These are phyloP conservation scores for Cyclotella baltica DNA, from an alignment of 108 stramenopile species.

Conservation along the genomic window DNA sequence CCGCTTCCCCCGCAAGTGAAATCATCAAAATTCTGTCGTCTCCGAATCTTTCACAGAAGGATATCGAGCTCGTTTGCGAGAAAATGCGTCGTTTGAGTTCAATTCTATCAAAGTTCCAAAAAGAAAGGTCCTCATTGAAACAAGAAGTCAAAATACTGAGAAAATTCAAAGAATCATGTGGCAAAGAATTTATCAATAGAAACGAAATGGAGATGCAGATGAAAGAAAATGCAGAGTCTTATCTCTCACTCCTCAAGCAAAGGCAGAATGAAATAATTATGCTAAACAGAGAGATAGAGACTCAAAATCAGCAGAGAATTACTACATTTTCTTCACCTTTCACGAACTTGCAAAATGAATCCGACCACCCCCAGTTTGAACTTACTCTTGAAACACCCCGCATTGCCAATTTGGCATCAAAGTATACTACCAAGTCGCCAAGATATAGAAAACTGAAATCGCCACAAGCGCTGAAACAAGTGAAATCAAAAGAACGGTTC, in stretches of 20 bases:
- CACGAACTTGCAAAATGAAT: background rate
- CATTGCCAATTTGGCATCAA: conserved; percentile 6
- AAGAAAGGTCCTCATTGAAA: conserved; percentile 28
- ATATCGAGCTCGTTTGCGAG: conserved; percentile 5
- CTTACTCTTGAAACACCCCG: conserved; percentile 22
- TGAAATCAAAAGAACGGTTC: conserved; percentile 32
- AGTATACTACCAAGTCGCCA: background rate
- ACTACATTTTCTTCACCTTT: background rate
- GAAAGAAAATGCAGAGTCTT: conserved; percentile 13
- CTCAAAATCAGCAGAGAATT: conserved; percentile 19
- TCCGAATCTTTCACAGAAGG: conserved; percentile 6
- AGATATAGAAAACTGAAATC: background rate
- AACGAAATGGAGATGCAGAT: background rate
- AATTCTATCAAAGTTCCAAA: conserved; percentile 13
- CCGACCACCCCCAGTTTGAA: conserved; percentile 23
- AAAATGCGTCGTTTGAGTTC: conserved; percentile 23
- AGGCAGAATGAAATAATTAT: conserved; percentile 22
- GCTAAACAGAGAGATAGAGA: conserved; percentile 17
- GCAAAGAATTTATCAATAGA: background rate
- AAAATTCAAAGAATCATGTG: conserved; percentile 34
- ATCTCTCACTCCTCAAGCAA: background rate
- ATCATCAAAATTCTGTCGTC: conserved; percentile 22
- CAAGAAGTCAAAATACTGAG: conserved; percentile 33
- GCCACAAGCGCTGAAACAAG: background rate
- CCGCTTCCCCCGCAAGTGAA: background rate